Evolutionary conservation across 139 green algal species (phyloP), one percentile per base, ranked within the genome.

Genomic region (Chlorella sp.): DNA sequence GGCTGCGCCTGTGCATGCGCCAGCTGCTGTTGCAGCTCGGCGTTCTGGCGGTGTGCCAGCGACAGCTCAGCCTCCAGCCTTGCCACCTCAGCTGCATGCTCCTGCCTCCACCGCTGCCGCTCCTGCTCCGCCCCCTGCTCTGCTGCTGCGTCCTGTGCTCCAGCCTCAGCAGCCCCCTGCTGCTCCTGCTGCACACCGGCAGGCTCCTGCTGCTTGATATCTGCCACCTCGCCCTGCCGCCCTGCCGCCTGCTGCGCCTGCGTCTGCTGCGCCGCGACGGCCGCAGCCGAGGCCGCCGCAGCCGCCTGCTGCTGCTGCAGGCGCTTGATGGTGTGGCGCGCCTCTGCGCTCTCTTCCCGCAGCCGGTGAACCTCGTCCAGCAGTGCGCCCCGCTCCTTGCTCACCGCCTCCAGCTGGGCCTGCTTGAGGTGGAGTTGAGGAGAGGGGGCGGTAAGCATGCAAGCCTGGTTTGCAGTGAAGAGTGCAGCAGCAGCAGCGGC

Each of bases 301-400:
- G 76, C 60, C 28, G 38, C 62, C 30, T 64, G 78, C 78, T 44
- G 39, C 78, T 75, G 63, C 78, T 74, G 63, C 41, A 44, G 25
- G 39, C 62, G 39, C 41, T 65, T 74, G 34, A 47, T n/a, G 16
- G 62, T 44, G 39, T 74, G 78, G 63, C n/a, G 28, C 9, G 63
- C 78, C 60, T 74, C 80, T 11, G 80, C 80, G 67, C 34, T 84
- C 44, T 84, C 80, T 25, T 85, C 80, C 32, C 64, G 80, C 44
- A 85, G 80, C 47, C 32, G 44, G 65, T 60, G 65, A 30, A 85
- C 56, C 15, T 85, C 80, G 15, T 68, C 65, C 44, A 78, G 65
- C 44, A 85, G 80, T 12, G 21, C 30, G 15, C 67, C 65, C 23
- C 80, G 65, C 80, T 85, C 47, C 80, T 38, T 78, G 65, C 23